Evolutionary conservation across 2,329 filamentous ascomycete species (phyloP), one percentile per base, ranked within the genome.

Genomic region (Myriosclerotinia scirpicola): DNA sequence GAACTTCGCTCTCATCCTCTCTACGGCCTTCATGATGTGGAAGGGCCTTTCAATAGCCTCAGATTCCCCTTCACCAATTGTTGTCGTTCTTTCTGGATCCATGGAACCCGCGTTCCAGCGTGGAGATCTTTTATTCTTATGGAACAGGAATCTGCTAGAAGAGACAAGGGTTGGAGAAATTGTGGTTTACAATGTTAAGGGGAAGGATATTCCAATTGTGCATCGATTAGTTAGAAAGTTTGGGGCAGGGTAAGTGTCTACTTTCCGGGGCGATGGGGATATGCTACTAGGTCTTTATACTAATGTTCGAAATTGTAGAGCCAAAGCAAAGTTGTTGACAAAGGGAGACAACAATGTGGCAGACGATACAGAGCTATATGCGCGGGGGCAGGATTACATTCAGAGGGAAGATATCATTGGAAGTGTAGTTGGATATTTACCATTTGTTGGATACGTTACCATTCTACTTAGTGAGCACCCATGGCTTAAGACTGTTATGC

Each of bases 331-430:
- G 76, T 86, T 99, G 26, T 85, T 99, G 66, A 99, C 95, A 44
- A 99, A 99, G 80, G 95, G 95, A 72, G 95, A 99, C 80, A 99
- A 98, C 83, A 99, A 99, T 77, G 80, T 87, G 9, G 91, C 92
- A 53, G 94, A 98, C 78, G 95, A 99, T 77, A 96, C 92, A 20
- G 93, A 97, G 77, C 84, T 90, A 22, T 97, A 97, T 77, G 93
- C 95, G 3, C 82, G 83, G 50, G 92, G 90, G 22, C 94, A 99
- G 80, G 91, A 92, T 76, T 96, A 92, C 77, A 83, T 99, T 55
- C 88, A 90, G 77, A 86, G 95, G 67, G 85, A 90, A 76, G 94
- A 98, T 76, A 93, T 99, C 66, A 92, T 99, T 67, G 95, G 95
- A 55, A 96, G 91, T 72, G 95, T 98, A 8, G 83, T 95, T 14